Percentiles rank a stretch among this genome's conserved stretches.
phyloP scores from a whole-genome alignment of 2,329 filamentous ascomycete genomes.

The Beauveria sp. region DNA sequence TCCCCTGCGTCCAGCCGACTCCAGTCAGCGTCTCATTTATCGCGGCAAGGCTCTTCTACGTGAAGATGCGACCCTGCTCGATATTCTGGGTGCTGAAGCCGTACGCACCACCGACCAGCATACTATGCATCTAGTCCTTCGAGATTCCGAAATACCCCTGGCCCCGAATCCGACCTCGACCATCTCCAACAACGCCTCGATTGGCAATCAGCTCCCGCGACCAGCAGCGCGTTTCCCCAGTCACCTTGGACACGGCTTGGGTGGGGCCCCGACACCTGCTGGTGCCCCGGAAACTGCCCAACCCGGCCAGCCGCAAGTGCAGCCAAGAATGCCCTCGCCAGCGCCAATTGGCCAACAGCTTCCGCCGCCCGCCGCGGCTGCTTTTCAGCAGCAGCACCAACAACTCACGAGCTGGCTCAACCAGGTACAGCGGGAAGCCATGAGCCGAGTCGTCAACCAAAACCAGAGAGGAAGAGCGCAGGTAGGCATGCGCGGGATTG shows the following conservation, averaged over 20 bases:
- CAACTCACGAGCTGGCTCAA: constrained; percentile 38
- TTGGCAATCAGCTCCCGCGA: constrained; percentile 9
- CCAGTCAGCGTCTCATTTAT: constrained; percentile 54
- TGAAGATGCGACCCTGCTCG: constrained; percentile 47
- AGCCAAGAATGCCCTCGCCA: constrained; percentile 7
- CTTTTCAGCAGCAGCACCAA: constrained; percentile 29
- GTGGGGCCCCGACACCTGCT: constrained; percentile 10
- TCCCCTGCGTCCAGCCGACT: constrained; percentile 41
- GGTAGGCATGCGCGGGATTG: constrained; percentile 33
- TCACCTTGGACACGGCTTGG: neutral
- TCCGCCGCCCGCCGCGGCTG: constrained; percentile 15
- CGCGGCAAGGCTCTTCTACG: constrained; percentile 48
- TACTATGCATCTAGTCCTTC: constrained; percentile 46
- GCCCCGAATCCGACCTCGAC: constrained; percentile 20
- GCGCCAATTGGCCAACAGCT: constrained; percentile 12
- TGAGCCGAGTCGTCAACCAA: constrained; percentile 34
- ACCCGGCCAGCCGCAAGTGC: constrained; percentile 16
- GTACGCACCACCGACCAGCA: constrained; percentile 41
- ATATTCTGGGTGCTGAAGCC: constrained; percentile 48
- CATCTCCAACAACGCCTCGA: constrained; percentile 18
- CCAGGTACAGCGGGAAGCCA: constrained; percentile 40
- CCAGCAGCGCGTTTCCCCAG: constrained; percentile 1
- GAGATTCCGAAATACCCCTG: constrained; percentile 23
- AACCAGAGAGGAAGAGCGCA: constrained; percentile 35
- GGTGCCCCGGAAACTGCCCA: constrained; percentile 16